A percentile compares a stretch with the other conserved stretches of the same genome.
Conservation (phyloP, 2,329 filamentous ascomycete species). For the Venturia effusa region DNA sequence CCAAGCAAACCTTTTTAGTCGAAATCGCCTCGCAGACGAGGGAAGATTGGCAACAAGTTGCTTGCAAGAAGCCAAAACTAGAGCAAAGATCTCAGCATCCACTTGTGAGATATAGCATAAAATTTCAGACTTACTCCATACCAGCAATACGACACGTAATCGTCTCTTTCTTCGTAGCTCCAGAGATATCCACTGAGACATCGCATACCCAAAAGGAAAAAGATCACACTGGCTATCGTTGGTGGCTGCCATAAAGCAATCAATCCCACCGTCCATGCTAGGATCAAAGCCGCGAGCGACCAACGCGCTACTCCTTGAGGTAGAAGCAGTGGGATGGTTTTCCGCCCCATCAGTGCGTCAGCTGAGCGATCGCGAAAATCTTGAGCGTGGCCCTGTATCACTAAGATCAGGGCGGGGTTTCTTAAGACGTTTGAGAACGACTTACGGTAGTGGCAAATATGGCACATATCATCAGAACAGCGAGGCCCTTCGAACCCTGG, state of each 20-base stretch:
- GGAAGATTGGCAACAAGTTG: not conserved
- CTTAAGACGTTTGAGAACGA: not conserved
- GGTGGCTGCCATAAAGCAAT: not conserved
- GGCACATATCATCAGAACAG: not conserved
- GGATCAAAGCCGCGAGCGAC: not conserved
- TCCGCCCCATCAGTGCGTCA: not conserved
- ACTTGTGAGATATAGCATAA: not conserved
- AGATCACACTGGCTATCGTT: not conserved
- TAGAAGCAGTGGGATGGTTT: not conserved
- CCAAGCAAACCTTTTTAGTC: not conserved
- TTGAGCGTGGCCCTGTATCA: not conserved
- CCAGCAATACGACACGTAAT: not conserved
- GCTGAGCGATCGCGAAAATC: not conserved
- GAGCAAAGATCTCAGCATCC: not conserved
- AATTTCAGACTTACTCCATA: not conserved
- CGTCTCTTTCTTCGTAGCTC: not conserved
- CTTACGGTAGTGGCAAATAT: not conserved
- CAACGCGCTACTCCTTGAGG: not conserved
- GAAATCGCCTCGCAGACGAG: not conserved
- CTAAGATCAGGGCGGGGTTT: not conserved
- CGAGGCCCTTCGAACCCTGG: not conserved
- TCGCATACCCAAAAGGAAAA: not conserved
- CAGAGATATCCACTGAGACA: not conserved
- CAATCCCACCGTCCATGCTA: not conserved
- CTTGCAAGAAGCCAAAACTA: not conserved